Evolutionary conservation across 116 monocot genomes (phyloP).

Genomic region (Phalaenopsis hybrid): DNA sequence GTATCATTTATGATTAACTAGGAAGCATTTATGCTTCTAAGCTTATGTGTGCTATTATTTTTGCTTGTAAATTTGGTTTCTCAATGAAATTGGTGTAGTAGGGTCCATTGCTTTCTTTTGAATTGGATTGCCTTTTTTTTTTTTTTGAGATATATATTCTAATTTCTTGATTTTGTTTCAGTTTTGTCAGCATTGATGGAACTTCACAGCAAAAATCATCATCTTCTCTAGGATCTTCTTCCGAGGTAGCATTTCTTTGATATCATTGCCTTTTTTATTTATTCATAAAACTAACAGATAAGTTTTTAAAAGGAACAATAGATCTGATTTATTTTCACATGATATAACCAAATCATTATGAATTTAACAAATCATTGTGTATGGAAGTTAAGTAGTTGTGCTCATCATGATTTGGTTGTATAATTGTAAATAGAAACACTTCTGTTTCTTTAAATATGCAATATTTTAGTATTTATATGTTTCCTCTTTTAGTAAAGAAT

Average conservation of each 20-base stretch:
- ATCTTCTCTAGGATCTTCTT: constrained; percentile 35
- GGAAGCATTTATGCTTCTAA: background rate
- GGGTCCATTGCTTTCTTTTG: background rate
- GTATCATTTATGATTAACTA: background rate
- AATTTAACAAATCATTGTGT: background rate
- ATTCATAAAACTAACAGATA: background rate
- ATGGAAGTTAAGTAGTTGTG: background rate
- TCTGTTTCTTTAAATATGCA: background rate
- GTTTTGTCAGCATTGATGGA: constrained; percentile 38
- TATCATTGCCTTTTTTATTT: background rate
- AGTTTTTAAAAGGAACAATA: background rate
- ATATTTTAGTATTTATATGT: background rate
- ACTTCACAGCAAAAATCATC: constrained; percentile 24
- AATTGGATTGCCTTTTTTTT: constrained; percentile 6
- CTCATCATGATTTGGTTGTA: background rate
- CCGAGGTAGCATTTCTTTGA: constrained; percentile 46
- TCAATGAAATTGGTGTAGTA: background rate
- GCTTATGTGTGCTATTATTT: background rate
- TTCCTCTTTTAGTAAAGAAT: background rate
- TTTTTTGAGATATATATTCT: background rate
- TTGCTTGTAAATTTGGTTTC: background rate
- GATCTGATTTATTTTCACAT: background rate
- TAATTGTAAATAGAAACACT: background rate
- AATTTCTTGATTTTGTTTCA: background rate
- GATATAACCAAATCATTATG: too few relatives aligned